Base-by-base conservation (phyloP, 106 monocot genomes). In the Allium cepa region DNA sequence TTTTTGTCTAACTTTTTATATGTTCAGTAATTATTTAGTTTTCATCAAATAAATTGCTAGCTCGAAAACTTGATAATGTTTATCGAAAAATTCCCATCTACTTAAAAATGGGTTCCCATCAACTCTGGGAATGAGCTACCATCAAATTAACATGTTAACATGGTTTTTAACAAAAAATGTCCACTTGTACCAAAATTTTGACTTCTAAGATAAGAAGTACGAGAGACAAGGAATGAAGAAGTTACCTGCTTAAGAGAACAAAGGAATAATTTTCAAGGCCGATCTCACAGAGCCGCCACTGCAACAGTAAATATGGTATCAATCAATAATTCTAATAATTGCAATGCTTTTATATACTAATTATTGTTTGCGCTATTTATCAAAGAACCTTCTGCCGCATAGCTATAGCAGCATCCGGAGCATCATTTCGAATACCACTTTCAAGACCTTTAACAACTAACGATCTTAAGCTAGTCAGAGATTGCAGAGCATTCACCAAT, bases 251-350 rank as follows among this genome's bases (percentile, higher is more conserved):
- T 73, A 96, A 69, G 45, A 96, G 83, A 81, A 96, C 88, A 73
- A 96, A 96, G 8, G 91, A 91, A 66, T 91, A 96, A 63, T 96
- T 88, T 67, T 96, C 95, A 48, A 96, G 91, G 36, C 91, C 88
- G 71, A 96, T 91, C 75, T 96, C 95, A 82, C 86, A 88, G 4
- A 96, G 78, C 22, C 95, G 91, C 91, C 95, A 96, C 88, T 94
- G 50, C 59, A 78, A 57, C 69, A 79, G 27, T 22, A 65, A 53
- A 6, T 48, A 18, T 66, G 56, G 62, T 27, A 62, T 46, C 18
- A 17, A 62, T 46, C 18, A 17, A 50, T 8, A 46, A 49, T 12
- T n/a, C 27, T 57, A 71, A 9, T 46, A 46, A 69, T 8, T 65
- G 8, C 46, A 73, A 15, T 12, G 27, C 26, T 14, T 45, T 3